Base-by-base conservation (phyloP, 805 yeast genomes). In the Yueomyces sp. region DNA sequence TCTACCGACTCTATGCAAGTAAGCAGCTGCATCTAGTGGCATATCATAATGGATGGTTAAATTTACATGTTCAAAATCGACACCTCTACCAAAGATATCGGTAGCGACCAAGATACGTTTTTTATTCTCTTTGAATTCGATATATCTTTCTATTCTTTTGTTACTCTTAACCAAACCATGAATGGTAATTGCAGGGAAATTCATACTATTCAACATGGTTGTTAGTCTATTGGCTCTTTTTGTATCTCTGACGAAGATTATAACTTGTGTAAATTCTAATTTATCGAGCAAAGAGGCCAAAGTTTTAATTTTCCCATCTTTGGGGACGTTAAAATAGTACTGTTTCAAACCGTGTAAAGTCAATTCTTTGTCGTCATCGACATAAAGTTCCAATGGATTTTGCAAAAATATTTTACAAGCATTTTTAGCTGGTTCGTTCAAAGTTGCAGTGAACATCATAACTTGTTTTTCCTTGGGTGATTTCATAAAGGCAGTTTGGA, bases 391-490 rank as follows among this genome's bases (percentile, higher is more conserved):
- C 65, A 92, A 76, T 52, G 98, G 97, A 57, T 85, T 87, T 70
- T 90, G 95, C 88, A 92, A 85, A 72, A 92, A 90, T 71, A 90
- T 87, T 73, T 88, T 90, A 74, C 96, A 90, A 47, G 92, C 79
- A 49, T 96, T 96, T 67, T 95, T 84, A 59, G 90, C 86, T 62
- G 90, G 97, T 62, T 77, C 85, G 40, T 95, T 79, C 56, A 90
- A 74, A 45, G 98, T 90, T 52, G 98, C 98, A 48, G 95, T 84
- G 68, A 90, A 90, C 96, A 90, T 90, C 97, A 92, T 88, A 45
- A 92, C 97, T 72, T 90, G 98, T 69, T 90, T 90, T 65, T 90
- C 95, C 68, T 85, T 94, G 52, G 98, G 98, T 42, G 98, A 90
- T 48, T 85, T 85, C 67, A 96, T 81, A 79, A 92, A 90, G 52